Evolutionary conservation across 139 green algal species (phyloP).

Genomic region (Penium margaritaceum): DNA sequence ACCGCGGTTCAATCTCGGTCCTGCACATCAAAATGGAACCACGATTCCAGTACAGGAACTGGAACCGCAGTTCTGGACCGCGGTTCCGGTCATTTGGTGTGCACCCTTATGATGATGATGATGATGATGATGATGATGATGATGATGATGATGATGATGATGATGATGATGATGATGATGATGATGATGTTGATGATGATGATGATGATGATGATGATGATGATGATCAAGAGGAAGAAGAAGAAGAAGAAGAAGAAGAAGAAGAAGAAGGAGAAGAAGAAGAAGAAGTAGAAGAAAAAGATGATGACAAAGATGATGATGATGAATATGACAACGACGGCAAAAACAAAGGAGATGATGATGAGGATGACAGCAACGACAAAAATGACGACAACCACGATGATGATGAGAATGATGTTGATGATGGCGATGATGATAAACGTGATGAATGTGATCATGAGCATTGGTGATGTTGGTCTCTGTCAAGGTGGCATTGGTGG

Average conservation of each 20-base stretch:
- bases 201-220: slow-evolving; percentile 5
- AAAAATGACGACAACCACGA: neutral
- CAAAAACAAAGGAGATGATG: neutral
- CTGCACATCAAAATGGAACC: too few species aligned
- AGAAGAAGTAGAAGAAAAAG: slow-evolving; percentile 1
- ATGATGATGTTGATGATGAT: slow-evolving; percentile 11
- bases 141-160: slow-evolving; percentile 7
- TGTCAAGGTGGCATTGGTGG: too few species aligned
- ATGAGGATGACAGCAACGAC: neutral
- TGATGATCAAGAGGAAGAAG: slow-evolving; percentile 7
- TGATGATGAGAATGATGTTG: slow-evolving; percentile 6
- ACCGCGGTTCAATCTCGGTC: too few species aligned
- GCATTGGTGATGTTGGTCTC: too few species aligned
- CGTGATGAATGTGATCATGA: slow-evolving; percentile 2
- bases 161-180: neutral
- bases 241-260: slow-evolving; percentile 6
- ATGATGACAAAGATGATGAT: slow-evolving; percentile 9
- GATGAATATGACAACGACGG: neutral
- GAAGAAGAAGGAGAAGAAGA: neutral
- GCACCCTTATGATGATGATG: slow-evolving; percentile 6
- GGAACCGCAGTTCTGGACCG: too few species aligned
- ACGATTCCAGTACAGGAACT: too few species aligned
- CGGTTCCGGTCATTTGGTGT: neutral
- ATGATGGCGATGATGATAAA: slow-evolving; percentile 4
- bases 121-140: slow-evolving; percentile 14